Evolutionary conservation across 768 basidiomycete species (phyloP).

Genomic region (Pleurotus pulmonarius): DNA sequence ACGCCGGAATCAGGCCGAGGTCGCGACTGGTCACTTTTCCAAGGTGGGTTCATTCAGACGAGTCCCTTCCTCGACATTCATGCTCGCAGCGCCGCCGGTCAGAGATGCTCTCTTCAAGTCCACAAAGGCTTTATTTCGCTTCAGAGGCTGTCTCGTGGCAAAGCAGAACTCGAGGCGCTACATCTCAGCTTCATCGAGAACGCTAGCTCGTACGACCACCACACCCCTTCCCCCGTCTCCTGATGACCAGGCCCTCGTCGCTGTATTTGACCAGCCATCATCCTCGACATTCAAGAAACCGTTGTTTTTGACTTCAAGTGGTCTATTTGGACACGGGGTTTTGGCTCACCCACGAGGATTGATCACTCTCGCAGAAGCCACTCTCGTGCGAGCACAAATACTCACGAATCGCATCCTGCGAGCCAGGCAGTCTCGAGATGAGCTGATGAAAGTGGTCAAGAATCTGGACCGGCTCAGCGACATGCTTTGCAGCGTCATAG

Average conservation of each 20-base stretch:
- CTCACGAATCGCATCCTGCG: slow-evolving; percentile 82
- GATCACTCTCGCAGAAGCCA: slow-evolving; percentile 69
- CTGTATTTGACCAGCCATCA: slow-evolving; percentile 69
- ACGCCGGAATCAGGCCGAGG: background rate
- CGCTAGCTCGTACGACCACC: slow-evolving; percentile 17
- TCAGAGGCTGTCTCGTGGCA: slow-evolving; percentile 39
- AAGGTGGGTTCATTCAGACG: background rate
- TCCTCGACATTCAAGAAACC: slow-evolving; percentile 37
- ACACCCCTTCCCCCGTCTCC: slow-evolving; percentile 53
- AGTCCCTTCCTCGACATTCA: slow-evolving; percentile 18
- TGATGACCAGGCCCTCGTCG: slow-evolving; percentile 64
- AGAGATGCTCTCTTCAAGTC: slow-evolving; percentile 38
- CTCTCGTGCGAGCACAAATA: slow-evolving; percentile 73
- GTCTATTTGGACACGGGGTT: slow-evolving; percentile 80
- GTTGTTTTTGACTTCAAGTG: slow-evolving; percentile 40
- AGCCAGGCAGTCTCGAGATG: slow-evolving; percentile 66
- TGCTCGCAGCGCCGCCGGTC: slow-evolving; percentile 36
- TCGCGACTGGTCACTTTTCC: no score
- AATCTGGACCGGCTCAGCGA: slow-evolving; percentile 96
- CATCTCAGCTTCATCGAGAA: slow-evolving; percentile 11
- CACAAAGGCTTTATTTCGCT: slow-evolving; percentile 28
- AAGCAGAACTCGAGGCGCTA: slow-evolving; percentile 20
- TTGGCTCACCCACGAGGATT: slow-evolving; percentile 71
- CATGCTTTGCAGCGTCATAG: slow-evolving; percentile 93
- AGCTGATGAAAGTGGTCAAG: slow-evolving; percentile 86